Evolutionary conservation across 1,139 yeast genomes (phyloP), one percentile per base, ranked within the genome.

Genomic region (Magnusiomyces tetraspermus): DNA sequence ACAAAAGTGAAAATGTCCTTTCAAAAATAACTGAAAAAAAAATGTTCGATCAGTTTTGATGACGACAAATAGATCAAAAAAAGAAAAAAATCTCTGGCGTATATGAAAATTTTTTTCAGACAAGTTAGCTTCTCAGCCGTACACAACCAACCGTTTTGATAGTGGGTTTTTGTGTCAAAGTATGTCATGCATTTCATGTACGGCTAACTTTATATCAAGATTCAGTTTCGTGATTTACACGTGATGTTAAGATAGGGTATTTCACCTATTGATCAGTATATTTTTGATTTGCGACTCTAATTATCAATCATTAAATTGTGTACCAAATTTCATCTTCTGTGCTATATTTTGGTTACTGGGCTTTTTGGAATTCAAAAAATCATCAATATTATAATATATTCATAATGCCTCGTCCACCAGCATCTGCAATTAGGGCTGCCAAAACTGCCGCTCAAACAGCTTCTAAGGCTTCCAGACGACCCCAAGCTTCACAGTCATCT

Each of bases 321-420:
- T n/a, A n/a, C n/a, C n/a, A n/a, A n/a, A n/a, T n/a, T n/a, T n/a
- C n/a, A n/a, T n/a, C n/a, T n/a, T n/a, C n/a, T n/a, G n/a, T n/a
- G n/a, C n/a, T n/a, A n/a, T n/a, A n/a, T n/a, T n/a, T n/a, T n/a
- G n/a, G n/a, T n/a, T n/a, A n/a, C n/a, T n/a, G n/a, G n/a, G n/a
- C n/a, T n/a, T 28, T 28, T 11, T 28, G 33, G 33, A 28, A 28
- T n/a, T n/a, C n/a, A n/a, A n/a, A n/a, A n/a, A n/a, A n/a, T n/a
- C n/a, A n/a, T n/a, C n/a, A n/a, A n/a, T n/a, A n/a, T n/a, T n/a
- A n/a, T n/a, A n/a, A n/a, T n/a, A 8, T 28, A 28, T 28, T 5
- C 40, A 36, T 10, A n/a, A 53, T 53, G 55, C 53, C 51, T 30
- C 52, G 55, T 28, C 54, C 54, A 15, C 48, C 51, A 1, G 49